These are phyloP conservation scores for Sugiyamaella castrensis DNA, from an alignment of 1,139 yeast species.

Conservation along the genomic window DNA sequence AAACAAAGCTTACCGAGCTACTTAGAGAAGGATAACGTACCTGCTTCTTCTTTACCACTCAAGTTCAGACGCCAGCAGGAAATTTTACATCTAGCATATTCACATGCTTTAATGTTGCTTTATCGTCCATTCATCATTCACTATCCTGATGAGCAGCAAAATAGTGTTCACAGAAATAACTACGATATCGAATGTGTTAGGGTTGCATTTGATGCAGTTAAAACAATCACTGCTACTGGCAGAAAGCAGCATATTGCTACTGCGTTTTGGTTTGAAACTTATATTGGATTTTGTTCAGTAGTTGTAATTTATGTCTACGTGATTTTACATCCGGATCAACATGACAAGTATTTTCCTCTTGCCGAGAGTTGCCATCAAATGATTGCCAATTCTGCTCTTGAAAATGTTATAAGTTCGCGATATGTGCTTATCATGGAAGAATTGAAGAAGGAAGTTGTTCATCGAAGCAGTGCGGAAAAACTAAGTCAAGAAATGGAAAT, in stretches of 20 bases:
- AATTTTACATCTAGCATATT: constrained; percentile 9
- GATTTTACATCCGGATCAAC: constrained; percentile 3
- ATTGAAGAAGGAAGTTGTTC: constrained; percentile 1
- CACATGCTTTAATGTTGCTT: constrained; percentile 12
- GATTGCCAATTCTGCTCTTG: constrained; percentile 2
- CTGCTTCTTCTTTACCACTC: background rate
- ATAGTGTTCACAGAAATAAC: background rate
- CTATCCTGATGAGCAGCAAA: too few relatives aligned
- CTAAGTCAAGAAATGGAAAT: background rate
- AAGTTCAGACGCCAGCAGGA: constrained; percentile 9
- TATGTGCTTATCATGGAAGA: constrained; percentile 10
- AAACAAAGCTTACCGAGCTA: background rate
- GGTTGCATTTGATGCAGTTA: constrained; percentile 9
- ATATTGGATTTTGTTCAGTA: constrained; percentile 13
- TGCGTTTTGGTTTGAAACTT: constrained; percentile 14
- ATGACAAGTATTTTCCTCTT: background rate
- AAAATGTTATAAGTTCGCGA: constrained; percentile 1
- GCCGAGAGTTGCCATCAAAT: constrained; percentile 5
- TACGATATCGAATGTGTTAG: constrained; percentile 3
- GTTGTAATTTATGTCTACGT: constrained; percentile 11
- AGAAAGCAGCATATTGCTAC: constrained; percentile 5
- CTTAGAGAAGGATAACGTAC: background rate
- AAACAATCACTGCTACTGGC: constrained; percentile 1
- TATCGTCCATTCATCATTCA: constrained; percentile 9
- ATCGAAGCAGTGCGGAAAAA: background rate